Percentiles rank a stretch among this genome's conserved stretches.
Evolutionary conservation across 73 alveolate species (phyloP).

Genomic region (Paramecium sexaurelia): DNA sequence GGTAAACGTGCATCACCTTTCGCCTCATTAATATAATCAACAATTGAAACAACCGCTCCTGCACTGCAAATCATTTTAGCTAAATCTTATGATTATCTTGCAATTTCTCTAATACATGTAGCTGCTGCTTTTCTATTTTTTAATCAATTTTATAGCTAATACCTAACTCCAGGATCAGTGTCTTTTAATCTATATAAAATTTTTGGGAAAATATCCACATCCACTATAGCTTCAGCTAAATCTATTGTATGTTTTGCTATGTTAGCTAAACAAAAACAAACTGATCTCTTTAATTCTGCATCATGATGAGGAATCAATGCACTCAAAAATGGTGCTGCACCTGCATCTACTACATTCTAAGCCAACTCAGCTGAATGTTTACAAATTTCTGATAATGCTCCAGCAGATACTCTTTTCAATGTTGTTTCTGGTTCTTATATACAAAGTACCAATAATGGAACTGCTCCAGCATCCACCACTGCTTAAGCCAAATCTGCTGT

Average conservation of each 20-base stretch:
- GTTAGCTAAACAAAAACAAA: slow-evolving; percentile 97
- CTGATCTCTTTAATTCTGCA: slow-evolving; percentile 91
- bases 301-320: slow-evolving; percentile 94
- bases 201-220: slow-evolving; percentile 98
- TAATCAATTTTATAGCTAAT: neutral
- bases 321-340: slow-evolving; percentile 75
- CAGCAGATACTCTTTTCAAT: slow-evolving; percentile 98
- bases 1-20: slow-evolving; percentile 94
- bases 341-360: slow-evolving; percentile 95
- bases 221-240: slow-evolving; percentile 98
- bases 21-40: slow-evolving; percentile 96
- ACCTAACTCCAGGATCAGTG: slow-evolving; percentile 81
- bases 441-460: slow-evolving; percentile 90
- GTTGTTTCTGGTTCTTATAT: slow-evolving; percentile 99
- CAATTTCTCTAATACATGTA: slow-evolving; percentile 99
- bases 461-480: slow-evolving; percentile 99
- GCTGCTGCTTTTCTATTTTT: slow-evolving; percentile 95
- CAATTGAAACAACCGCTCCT: slow-evolving; percentile 99
- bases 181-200: slow-evolving; percentile 98
- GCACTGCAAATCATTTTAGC: slow-evolving; percentile 99
- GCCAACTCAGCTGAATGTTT: slow-evolving; percentile 99
- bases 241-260: slow-evolving; percentile 99
- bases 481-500: slow-evolving; percentile 95
- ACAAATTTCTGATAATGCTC: slow-evolving; percentile 97
- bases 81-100: slow-evolving; percentile 98